These are phyloP conservation scores for Candida sp. DNA, from an alignment of 1,139 yeast species.

Conservation along the genomic window DNA sequence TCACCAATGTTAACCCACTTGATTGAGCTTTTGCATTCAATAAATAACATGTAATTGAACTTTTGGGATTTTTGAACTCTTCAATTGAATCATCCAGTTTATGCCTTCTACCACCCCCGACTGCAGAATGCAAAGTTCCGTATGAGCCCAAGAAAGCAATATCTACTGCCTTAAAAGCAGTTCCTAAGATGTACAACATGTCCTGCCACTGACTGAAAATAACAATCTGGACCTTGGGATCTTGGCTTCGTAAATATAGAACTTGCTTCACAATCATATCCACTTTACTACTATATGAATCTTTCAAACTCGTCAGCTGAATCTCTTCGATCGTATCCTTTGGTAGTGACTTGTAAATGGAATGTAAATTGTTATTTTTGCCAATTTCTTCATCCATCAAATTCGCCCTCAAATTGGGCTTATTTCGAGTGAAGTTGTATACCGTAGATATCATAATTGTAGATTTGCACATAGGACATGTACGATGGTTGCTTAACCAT, in stretches of 20 bases:
- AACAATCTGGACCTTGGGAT: constrained; percentile 72
- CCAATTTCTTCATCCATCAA: constrained; percentile 23
- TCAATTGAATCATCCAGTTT: constrained; percentile 47
- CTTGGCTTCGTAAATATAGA: constrained; percentile 53
- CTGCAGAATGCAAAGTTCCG: constrained; percentile 33
- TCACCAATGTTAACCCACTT: constrained; percentile 83
- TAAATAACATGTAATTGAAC: constrained; percentile 73
- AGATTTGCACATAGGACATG: constrained; percentile 81
- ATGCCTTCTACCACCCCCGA: constrained; percentile 25
- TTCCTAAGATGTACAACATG: constrained; percentile 60
- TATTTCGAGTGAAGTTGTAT: constrained; percentile 55
- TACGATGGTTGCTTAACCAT: constrained; percentile 57
- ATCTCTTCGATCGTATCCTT: constrained; percentile 40
- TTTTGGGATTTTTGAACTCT: constrained; percentile 56
- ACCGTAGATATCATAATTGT: constrained; percentile 41
- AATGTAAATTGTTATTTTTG: constrained; percentile 29
- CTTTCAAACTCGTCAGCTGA: constrained; percentile 35
- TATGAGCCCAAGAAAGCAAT: constrained; percentile 47
- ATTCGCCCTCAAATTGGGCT: constrained; percentile 46
- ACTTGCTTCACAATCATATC: constrained; percentile 79
- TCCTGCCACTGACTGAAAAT: constrained; percentile 88
- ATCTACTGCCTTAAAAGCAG: constrained; percentile 62
- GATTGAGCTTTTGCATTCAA: constrained; percentile 85
- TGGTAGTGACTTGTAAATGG: constrained; percentile 50
- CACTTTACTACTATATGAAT: constrained; percentile 76